Conservation (phyloP, 176 grass and related monocot species). For the Oryza meridionalis region DNA sequence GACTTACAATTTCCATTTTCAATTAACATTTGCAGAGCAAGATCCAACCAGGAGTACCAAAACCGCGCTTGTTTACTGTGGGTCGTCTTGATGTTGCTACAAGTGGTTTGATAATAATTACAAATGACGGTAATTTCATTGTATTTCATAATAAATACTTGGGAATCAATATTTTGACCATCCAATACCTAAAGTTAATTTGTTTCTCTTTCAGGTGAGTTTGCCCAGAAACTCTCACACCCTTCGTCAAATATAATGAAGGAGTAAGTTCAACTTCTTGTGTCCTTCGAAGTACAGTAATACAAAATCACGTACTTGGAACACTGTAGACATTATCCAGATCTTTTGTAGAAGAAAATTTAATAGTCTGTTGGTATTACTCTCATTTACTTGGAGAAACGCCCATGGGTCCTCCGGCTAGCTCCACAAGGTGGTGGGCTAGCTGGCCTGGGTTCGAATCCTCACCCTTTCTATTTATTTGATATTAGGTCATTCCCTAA, state of each 20-base stretch:
- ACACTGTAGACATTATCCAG: neutral
- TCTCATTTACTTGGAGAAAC: neutral
- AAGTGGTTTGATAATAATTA: constrained; percentile 88
- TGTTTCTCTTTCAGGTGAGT: constrained; percentile 67
- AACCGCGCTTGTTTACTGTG: constrained; percentile 90
- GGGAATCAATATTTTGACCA: neutral
- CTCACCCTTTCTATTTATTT: no score
- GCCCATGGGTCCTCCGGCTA: no score
- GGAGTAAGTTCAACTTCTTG: constrained; percentile 62
- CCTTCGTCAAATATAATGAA: constrained; percentile 91
- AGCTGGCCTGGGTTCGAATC: no score
- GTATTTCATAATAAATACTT: constrained; percentile 20
- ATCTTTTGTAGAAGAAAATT: neutral
- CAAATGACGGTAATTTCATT: constrained; percentile 81
- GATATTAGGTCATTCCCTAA: no score
- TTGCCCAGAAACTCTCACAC: constrained; percentile 87
- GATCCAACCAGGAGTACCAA: constrained; percentile 72
- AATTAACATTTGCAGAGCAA: constrained; percentile 66
- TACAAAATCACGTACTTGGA: constrained; percentile 16
- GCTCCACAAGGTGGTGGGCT: no score
- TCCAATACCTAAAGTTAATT: constrained; percentile 35
- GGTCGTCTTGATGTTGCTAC: constrained; percentile 97
- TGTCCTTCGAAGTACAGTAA: constrained; percentile 18
- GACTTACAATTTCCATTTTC: constrained; percentile 5
- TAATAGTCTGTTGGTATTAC: constrained; percentile 3